Percentiles rank a stretch among this genome's conserved stretches.
Evolutionary conservation across 2,329 filamentous ascomycete species (phyloP).

Genomic region (Fusarium sp.): DNA sequence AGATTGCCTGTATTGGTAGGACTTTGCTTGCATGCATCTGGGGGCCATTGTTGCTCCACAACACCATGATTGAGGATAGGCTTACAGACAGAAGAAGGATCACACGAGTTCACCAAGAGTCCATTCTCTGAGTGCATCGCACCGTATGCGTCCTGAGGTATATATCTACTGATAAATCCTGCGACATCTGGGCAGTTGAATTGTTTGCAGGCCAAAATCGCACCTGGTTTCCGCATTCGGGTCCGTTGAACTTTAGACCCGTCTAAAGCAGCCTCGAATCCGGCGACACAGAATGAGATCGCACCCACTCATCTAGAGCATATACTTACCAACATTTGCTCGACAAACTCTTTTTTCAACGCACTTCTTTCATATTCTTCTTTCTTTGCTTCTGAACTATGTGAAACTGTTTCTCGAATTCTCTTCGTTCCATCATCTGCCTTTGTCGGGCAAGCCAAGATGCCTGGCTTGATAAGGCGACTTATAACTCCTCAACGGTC

Average conservation of each 20-base stretch:
- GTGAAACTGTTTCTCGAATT: conserved; percentile 29
- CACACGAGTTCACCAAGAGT: conserved; percentile 7
- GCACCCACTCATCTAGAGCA: conserved; percentile 18
- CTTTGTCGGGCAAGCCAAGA: conserved; percentile 35
- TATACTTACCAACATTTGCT: conserved; percentile 27
- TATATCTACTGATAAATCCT: conserved; percentile 29
- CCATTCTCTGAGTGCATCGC: conserved; percentile 13
- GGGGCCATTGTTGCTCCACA: conserved; percentile 28
- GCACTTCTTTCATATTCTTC: conserved; percentile 7
- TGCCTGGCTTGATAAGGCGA: conserved; percentile 43
- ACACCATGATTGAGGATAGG: conserved; percentile 18
- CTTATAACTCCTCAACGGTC: conserved; percentile 40
- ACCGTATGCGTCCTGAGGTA: conserved; percentile 31
- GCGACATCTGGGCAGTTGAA: background rate
- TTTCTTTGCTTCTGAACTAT: conserved; percentile 25
- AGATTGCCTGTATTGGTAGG: conserved; percentile 15
- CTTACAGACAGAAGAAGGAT: conserved; percentile 20
- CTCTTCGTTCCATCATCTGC: conserved; percentile 25
- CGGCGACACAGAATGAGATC: conserved; percentile 25
- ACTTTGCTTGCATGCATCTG: conserved; percentile 36
- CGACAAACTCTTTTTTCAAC: conserved; percentile 30
- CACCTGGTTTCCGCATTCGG: conserved; percentile 32
- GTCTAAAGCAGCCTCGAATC: conserved; percentile 34
- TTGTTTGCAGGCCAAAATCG: conserved; percentile 35
- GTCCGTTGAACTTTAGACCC: conserved; percentile 30